Evolutionary conservation across 768 basidiomycete species (phyloP).

Genomic region (Podaxis mareebaensis): DNA sequence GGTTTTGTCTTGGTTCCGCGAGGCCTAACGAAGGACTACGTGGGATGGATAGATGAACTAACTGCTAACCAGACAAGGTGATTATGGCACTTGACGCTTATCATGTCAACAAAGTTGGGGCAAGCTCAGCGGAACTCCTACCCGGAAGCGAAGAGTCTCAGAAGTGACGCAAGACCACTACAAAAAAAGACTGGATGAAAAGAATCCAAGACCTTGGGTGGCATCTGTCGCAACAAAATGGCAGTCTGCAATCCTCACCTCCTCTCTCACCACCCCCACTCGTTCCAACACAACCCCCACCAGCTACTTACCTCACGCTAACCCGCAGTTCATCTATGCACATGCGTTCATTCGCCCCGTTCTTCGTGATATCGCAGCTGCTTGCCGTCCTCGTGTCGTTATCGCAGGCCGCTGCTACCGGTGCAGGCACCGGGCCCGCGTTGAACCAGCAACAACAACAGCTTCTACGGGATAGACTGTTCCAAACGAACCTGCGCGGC

Average conservation of each 20-base stretch:
- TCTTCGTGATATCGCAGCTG: background rate
- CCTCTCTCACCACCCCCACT: background rate
- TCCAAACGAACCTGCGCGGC: constrained; percentile 31
- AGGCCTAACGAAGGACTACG: too few species aligned
- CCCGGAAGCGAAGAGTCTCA: background rate
- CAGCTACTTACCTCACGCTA: background rate
- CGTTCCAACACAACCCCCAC: background rate
- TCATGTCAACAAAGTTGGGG: too few species aligned
- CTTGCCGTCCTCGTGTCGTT: background rate
- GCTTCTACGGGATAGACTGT: constrained; percentile 28
- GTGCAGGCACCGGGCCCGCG: constrained; percentile 5
- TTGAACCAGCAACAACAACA: constrained; percentile 24
- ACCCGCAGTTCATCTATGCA: background rate
- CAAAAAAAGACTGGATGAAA: background rate
- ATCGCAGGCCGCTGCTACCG: background rate
- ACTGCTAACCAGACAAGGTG: too few species aligned
- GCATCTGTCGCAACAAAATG: background rate
- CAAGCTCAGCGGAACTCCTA: background rate
- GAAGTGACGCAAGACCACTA: background rate
- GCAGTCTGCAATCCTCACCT: background rate
- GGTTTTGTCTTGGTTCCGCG: too few species aligned
- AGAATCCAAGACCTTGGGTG: background rate
- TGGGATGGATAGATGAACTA: too few species aligned
- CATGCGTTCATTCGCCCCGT: background rate
- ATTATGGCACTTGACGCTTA: too few species aligned